phyloP scores from a whole-genome alignment of 306 rosid species.

The Quercus mongolica region DNA sequence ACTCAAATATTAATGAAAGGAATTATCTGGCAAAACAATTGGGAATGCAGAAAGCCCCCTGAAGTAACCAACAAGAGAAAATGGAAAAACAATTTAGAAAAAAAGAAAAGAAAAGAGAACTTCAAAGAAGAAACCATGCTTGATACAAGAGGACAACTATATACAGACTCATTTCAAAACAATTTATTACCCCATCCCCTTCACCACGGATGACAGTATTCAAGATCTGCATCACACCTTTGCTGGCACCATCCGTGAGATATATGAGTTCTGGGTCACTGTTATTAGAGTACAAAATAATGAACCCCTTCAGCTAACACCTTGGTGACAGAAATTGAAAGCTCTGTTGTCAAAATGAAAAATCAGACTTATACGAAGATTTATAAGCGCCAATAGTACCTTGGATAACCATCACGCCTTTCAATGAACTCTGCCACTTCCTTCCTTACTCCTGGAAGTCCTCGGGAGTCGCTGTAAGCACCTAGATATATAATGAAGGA shows the following conservation, averaged over 20 bases:
- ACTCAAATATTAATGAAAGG: constrained; percentile 9
- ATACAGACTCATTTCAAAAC: background rate
- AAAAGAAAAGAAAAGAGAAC: constrained; percentile 6
- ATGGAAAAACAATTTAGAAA: background rate
- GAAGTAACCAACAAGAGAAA: constrained; percentile 3
- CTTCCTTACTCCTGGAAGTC: constrained; percentile 84
- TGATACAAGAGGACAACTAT: background rate
- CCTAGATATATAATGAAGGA: constrained; percentile 39
- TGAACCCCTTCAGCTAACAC: constrained; percentile 21
- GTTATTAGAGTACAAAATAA: constrained; percentile 36
- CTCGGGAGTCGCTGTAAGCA: constrained; percentile 98
- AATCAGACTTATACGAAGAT: background rate
- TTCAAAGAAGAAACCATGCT: background rate
- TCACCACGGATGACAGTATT: constrained; percentile 74
- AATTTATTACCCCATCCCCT: constrained; percentile 84
- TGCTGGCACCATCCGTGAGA: constrained; percentile 99
- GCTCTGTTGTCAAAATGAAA: background rate
- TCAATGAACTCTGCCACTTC: constrained; percentile 93
- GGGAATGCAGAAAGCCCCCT: background rate
- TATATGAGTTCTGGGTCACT: constrained; percentile 92
- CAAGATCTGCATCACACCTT: constrained; percentile 97
- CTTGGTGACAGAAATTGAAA: constrained; percentile 24
- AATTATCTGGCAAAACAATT: constrained; percentile 7
- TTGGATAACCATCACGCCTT: constrained; percentile 95
- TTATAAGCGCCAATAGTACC: constrained; percentile 38